These are phyloP conservation scores for Paracamarosporium sp. DNA, from an alignment of 2,329 filamentous ascomycete species.

Conservation along the genomic window DNA sequence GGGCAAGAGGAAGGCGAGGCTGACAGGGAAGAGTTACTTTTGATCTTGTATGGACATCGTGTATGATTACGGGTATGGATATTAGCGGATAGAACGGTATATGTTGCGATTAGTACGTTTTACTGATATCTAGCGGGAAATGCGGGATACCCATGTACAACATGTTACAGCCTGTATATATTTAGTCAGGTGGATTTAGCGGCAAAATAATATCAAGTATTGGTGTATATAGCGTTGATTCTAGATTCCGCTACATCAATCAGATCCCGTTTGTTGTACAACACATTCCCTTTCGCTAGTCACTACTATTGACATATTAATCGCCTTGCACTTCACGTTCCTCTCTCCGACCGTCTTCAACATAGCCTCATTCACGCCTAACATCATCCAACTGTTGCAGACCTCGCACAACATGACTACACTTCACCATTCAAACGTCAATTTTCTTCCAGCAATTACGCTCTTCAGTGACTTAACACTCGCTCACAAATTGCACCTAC, in stretches of 20 bases:
- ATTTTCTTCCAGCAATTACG: no score
- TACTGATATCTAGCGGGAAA: neutral
- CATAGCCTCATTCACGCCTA: neutral
- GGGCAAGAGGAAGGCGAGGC: constrained; percentile 31
- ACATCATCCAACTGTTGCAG: no score
- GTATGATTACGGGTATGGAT: neutral
- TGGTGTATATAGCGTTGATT: neutral
- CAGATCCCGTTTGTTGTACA: neutral
- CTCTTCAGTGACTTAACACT: neutral
- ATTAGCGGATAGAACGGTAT: neutral
- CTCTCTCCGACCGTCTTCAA: neutral
- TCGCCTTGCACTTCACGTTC: neutral
- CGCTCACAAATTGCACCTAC: neutral
- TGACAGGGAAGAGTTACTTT: constrained; percentile 38
- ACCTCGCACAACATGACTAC: no score
- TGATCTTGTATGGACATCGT: constrained; percentile 7
- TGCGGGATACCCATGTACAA: neutral
- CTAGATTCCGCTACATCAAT: neutral
- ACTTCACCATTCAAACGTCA: no score
- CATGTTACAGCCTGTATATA: neutral
- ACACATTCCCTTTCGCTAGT: no score
- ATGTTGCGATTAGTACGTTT: neutral
- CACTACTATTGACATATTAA: neutral
- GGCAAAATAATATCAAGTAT: neutral
- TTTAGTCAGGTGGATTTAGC: neutral